Evolutionary conservation across 2,329 filamentous ascomycete species (phyloP), one percentile per base, ranked within the genome.

Genomic region (Ascochyta clinopodiicola): DNA sequence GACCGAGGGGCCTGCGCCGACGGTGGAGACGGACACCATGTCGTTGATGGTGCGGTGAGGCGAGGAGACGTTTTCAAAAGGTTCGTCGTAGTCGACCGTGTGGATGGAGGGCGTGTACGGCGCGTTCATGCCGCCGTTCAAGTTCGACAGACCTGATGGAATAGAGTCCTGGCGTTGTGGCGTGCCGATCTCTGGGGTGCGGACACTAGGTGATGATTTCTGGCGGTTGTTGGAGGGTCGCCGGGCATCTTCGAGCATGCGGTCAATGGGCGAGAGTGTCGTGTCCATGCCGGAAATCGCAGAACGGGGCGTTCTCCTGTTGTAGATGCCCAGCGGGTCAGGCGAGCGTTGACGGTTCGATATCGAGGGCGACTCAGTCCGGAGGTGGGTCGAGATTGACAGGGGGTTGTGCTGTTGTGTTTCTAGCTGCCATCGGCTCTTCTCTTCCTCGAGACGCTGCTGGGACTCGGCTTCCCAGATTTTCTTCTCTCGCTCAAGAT

Each of bases 1-100:
- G 1, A 99, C 94, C 0, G 90, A 94, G 0, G 95, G 95, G 0
- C 95, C 95, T 0, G 94, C 93, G 0, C 88, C 94, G 8, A 92
- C 89, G 0, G 94, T 97, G 0, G 92, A 96, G 6, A 91, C 90
- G 2, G 91, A 96, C 27, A 95, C 85, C 79, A 96, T 89, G 68
- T 96, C 93, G 64, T 75, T 74, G 56, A 77, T 84, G 6, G 89
- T 86, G 55, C 88, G 87, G 35, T 86, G 86, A 1, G 88, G 88
- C 3, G 86, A 89, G 0, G 82, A 83, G 2, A 81, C 78, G 15
- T 78, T 81, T 44, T 85, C 84, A 22, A 82, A 74, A n/a, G 80
- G 81, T 51, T 84, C 81, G 47, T 82, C 79, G 46, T 72, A 67
- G 52, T 75, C 74, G n/a, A 71, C 62, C 2, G 80, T 73, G 39